phyloP scores from a whole-genome alignment of 352 stramenopile species.

The Phytophthora nicotianae region DNA sequence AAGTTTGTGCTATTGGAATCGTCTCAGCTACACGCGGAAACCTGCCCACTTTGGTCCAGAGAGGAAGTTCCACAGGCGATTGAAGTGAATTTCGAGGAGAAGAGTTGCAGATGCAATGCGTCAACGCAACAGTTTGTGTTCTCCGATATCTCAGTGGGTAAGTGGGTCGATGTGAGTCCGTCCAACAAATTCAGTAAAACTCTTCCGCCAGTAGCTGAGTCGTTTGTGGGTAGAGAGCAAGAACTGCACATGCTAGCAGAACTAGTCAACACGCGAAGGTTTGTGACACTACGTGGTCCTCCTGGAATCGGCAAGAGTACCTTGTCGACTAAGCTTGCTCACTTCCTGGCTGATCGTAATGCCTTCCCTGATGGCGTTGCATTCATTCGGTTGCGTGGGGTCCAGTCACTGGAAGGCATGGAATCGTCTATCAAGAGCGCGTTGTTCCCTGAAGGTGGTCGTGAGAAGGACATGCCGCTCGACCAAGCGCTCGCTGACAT shows the following conservation, averaged over 20 bases:
- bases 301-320: constrained; percentile 84
- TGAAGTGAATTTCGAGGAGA: constrained; percentile 55
- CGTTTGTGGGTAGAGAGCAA: constrained; percentile 77
- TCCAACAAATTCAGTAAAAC: constrained; percentile 74
- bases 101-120: constrained; percentile 60
- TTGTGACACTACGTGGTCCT: constrained; percentile 76
- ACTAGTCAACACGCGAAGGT: constrained; percentile 58
- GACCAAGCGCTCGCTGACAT: constrained; percentile 58
- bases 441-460: constrained; percentile 63
- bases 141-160: constrained; percentile 70
- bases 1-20: constrained; percentile 83
- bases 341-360: constrained; percentile 76
- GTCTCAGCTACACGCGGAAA: constrained; percentile 59
- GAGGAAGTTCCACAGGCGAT: constrained; percentile 40
- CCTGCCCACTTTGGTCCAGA: constrained; percentile 45
- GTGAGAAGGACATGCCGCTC: constrained; percentile 69
- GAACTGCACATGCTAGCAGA: constrained; percentile 74
- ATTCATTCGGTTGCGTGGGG: constrained; percentile 70
- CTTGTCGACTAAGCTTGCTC: constrained; percentile 68
- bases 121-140: constrained; percentile 68
- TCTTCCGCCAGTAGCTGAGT: constrained; percentile 65
- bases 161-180: constrained; percentile 77
- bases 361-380: constrained; percentile 77
- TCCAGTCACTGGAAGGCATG: constrained; percentile 73
- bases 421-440: constrained; percentile 77